These are phyloP conservation scores for Entophlyctis luteolus DNA, from an alignment of 192 early-diverging fungal genomes.

Conservation along the genomic window DNA sequence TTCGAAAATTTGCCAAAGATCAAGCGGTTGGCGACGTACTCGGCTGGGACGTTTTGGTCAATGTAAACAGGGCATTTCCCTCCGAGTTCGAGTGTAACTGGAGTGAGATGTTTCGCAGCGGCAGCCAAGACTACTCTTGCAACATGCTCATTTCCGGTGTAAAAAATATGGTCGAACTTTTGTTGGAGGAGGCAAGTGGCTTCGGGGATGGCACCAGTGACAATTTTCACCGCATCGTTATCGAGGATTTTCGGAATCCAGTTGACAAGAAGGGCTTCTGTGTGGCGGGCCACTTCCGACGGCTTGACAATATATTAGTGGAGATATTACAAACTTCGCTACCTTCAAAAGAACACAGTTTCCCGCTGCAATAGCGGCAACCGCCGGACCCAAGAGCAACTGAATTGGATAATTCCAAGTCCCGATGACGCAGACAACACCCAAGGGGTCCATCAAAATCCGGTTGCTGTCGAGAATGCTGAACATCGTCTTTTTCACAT, in stretches of 20 bases:
- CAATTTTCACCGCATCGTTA: conserved; percentile 53
- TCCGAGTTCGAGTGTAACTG: conserved; percentile 88
- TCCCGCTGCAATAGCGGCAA: conserved; percentile 89
- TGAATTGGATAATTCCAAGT: conserved; percentile 43
- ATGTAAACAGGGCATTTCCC: conserved; percentile 78
- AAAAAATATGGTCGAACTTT: conserved; percentile 88
- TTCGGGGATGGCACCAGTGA: conserved; percentile 71
- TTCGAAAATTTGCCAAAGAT: conserved; percentile 80
- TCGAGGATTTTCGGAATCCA: conserved; percentile 76
- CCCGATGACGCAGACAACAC: neutral
- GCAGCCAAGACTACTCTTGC: conserved; percentile 78
- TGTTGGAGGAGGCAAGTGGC: conserved; percentile 64
- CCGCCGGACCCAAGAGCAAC: conserved; percentile 71
- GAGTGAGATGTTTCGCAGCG: conserved; percentile 78
- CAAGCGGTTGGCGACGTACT: conserved; percentile 66
- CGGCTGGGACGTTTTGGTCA: conserved; percentile 53
- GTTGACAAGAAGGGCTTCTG: conserved; percentile 57
- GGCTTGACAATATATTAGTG: conserved; percentile 39
- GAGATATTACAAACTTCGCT: neutral
- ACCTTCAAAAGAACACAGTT: conserved; percentile 60
- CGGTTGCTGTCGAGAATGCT: conserved; percentile 19
- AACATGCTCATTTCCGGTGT: conserved; percentile 79
- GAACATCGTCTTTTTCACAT: conserved; percentile 3
- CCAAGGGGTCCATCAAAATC: conserved; percentile 63
- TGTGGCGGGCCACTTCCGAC: conserved; percentile 72